These are phyloP conservation scores for Recurvomyces mirabilis DNA, from an alignment of 495 filamentous ascomycete species.

Conservation along the genomic window DNA sequence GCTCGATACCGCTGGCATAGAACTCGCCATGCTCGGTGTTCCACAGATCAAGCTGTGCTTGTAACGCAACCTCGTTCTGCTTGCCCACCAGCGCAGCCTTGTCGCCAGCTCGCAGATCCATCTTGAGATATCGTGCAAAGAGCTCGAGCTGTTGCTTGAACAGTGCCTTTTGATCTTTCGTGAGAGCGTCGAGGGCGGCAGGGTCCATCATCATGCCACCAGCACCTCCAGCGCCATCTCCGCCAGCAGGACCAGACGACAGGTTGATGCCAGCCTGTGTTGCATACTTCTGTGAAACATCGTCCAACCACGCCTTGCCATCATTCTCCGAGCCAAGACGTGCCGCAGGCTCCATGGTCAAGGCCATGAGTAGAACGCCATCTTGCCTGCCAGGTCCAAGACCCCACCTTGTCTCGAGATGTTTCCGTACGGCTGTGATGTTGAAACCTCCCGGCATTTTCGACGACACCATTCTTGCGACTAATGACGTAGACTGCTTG, in stretches of 20 bases:
- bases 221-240: constrained; percentile 56
- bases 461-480: constrained; percentile 88
- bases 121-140: constrained; percentile 88
- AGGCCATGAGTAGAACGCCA: constrained; percentile 73
- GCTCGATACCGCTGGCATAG: constrained; percentile 89
- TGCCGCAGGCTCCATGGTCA: constrained; percentile 83
- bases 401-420: constrained; percentile 89
- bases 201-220: constrained; percentile 99
- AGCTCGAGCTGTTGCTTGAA: constrained; percentile 98
- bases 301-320: constrained; percentile 83
- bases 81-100: constrained; percentile 79
- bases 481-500: constrained; percentile 88
- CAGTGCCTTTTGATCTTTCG: constrained; percentile 83
- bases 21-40: constrained; percentile 89
- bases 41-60: constrained; percentile 91
- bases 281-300: constrained; percentile 81
- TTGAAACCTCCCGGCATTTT: constrained; percentile 99
- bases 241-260: constrained; percentile 61
- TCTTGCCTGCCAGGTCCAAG: constrained; percentile 81
- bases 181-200: constrained; percentile 89
- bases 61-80: constrained; percentile 71
- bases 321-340: constrained; percentile 83
- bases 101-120: constrained; percentile 89
- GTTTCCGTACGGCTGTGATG: constrained; percentile 87
- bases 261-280: constrained; percentile 72